phyloP scores from a whole-genome alignment of 768 basidiomycete species.

The Dacryopinax primogenitus region DNA sequence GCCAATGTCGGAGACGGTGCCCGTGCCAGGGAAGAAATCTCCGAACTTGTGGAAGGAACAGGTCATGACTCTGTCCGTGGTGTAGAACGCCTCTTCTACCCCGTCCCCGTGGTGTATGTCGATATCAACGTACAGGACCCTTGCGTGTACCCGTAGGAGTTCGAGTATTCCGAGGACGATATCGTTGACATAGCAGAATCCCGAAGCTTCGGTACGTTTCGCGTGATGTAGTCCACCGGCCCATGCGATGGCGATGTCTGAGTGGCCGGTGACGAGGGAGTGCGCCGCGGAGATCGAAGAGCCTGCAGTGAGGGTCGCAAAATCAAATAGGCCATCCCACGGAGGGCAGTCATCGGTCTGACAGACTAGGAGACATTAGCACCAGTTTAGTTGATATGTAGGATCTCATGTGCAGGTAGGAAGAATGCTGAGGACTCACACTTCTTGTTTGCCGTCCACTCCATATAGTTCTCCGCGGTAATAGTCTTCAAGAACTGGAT shows the following conservation, averaged over 20 bases:
- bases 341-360: conserved; percentile 92
- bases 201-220: conserved; percentile 96
- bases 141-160: conserved; percentile 61
- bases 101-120: conserved; percentile 98
- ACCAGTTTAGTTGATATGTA: no score
- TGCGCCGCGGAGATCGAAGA: conserved; percentile 80
- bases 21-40: conserved; percentile 86
- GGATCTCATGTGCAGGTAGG: background rate
- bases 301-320: conserved; percentile 91
- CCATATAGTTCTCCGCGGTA: conserved; percentile 80
- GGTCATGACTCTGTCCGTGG: conserved; percentile 94
- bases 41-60: conserved; percentile 96
- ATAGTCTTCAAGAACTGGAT: conserved; percentile 81
- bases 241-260: conserved; percentile 88
- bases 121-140: conserved; percentile 94
- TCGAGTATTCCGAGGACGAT: conserved; percentile 92
- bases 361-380: conserved; percentile 28
- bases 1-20: conserved; percentile 73
- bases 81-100: conserved; percentile 97
- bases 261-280: conserved; percentile 59
- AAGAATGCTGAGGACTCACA: conserved; percentile 41
- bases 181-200: conserved; percentile 98
- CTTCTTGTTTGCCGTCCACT: conserved; percentile 69
- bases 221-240: conserved; percentile 97
- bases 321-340: conserved; percentile 94